These are phyloP conservation scores for Forsythia suspensa DNA, from an alignment of 257 asterid species.

Conservation along the genomic window DNA sequence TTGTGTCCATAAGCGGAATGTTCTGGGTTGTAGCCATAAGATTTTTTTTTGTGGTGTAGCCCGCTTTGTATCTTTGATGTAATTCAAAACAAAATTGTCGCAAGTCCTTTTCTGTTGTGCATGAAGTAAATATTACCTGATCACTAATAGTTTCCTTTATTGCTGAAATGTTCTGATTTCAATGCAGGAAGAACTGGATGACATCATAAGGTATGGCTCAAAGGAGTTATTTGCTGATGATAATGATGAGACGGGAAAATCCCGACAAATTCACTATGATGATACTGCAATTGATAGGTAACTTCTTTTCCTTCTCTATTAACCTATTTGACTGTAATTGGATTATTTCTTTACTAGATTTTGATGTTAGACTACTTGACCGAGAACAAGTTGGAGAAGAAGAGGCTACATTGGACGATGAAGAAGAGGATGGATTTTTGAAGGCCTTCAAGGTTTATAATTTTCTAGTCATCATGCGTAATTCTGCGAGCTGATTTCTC, in stretches of 20 bases:
- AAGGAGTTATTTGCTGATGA: slow-evolving; percentile 97
- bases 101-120: background rate
- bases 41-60: background rate
- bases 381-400: slow-evolving; percentile 87
- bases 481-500: slow-evolving; percentile 15
- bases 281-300: slow-evolving; percentile 96
- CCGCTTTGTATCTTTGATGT: background rate
- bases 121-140: slow-evolving; percentile 2
- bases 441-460: slow-evolving; percentile 90
- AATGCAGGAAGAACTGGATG: slow-evolving; percentile 93
- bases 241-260: slow-evolving; percentile 82
- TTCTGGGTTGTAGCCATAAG: background rate
- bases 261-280: slow-evolving; percentile 96
- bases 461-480: slow-evolving; percentile 11
- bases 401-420: slow-evolving; percentile 77
- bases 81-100: background rate
- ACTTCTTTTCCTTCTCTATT: slow-evolving; percentile 16
- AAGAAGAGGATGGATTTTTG: slow-evolving; percentile 89
- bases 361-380: slow-evolving; percentile 61
- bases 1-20: background rate
- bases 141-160: slow-evolving; percentile 12
- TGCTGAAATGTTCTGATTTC: slow-evolving; percentile 27
- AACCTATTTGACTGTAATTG: slow-evolving; percentile 8
- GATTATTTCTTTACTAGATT: slow-evolving; percentile 21
- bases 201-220: slow-evolving; percentile 91